phyloP scores from a whole-genome alignment of 2,329 filamentous ascomycete genomes.

The Apiospora arundinis region DNA sequence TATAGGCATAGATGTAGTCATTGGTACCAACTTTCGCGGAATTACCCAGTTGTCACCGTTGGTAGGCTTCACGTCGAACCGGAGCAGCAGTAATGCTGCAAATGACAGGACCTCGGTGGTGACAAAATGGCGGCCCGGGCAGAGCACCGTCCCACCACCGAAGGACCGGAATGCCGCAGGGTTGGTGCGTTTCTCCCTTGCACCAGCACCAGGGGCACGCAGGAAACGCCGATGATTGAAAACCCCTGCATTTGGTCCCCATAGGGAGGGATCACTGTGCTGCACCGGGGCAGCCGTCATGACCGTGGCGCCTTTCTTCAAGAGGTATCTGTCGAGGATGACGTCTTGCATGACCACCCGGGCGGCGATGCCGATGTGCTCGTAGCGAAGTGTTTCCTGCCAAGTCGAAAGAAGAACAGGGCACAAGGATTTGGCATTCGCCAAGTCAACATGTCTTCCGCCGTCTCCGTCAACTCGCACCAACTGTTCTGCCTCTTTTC shows the following conservation, averaged over 20 bases:
- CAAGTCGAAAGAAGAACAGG: slow-evolving; percentile 45
- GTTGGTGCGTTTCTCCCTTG: background rate
- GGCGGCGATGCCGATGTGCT: slow-evolving; percentile 40
- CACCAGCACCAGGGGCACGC: background rate
- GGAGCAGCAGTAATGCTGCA: slow-evolving; percentile 31
- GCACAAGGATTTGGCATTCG: slow-evolving; percentile 39
- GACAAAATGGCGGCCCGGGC: slow-evolving; percentile 41
- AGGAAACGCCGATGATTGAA: slow-evolving; percentile 26
- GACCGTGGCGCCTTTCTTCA: slow-evolving; percentile 27
- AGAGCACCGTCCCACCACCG: slow-evolving; percentile 27
- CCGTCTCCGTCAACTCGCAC: background rate
- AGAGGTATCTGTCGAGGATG: slow-evolving; percentile 24
- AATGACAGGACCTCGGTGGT: slow-evolving; percentile 35
- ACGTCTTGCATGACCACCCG: slow-evolving; percentile 21
- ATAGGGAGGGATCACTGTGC: slow-evolving; percentile 18
- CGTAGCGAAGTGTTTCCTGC: slow-evolving; percentile 46
- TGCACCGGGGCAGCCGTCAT: slow-evolving; percentile 20
- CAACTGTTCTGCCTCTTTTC: background rate
- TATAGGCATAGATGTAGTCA: background rate
- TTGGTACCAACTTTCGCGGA: background rate
- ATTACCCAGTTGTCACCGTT: background rate
- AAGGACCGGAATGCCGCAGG: slow-evolving; percentile 25
- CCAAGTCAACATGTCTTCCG: slow-evolving; percentile 42
- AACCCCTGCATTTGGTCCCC: slow-evolving; percentile 25
- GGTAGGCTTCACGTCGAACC: background rate